Percentiles rank a stretch among this genome's conserved stretches.
These are phyloP conservation scores for Strobilomyces dryophilus DNA, from an alignment of 768 basidiomycete species.

Conservation along the genomic window DNA sequence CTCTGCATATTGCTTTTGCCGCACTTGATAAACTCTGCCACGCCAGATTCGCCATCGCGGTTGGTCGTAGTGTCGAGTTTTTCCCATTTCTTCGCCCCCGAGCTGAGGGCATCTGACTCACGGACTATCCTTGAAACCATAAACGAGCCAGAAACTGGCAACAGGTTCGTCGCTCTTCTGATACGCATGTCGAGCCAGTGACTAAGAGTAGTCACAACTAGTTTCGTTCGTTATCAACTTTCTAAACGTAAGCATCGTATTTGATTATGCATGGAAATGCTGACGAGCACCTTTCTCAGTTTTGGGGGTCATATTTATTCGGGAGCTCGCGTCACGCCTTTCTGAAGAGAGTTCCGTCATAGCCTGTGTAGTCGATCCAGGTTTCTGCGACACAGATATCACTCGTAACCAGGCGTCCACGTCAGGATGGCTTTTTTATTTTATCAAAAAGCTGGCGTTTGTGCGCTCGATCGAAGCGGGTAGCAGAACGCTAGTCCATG, in stretches of 20 bases:
- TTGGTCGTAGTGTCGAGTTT: constrained; percentile 32
- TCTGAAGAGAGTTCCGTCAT: constrained; percentile 19
- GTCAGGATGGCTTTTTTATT: not conserved
- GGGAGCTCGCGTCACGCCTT: constrained; percentile 30
- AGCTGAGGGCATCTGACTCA: constrained; percentile 1
- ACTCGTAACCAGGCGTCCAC: constrained; percentile 6
- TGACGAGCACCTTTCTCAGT: constrained; percentile 16
- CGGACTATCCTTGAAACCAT: constrained; percentile 24
- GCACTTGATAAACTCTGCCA: constrained; percentile 24
- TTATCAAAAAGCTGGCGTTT: constrained; percentile 10
- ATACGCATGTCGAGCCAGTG: not conserved
- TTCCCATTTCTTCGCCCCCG: constrained; percentile 17
- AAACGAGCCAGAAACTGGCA: constrained; percentile 21
- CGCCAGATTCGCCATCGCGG: constrained; percentile 21
- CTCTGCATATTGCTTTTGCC: constrained; percentile 34
- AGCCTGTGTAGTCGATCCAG: constrained; percentile 29
- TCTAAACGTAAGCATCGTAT: constrained; percentile 21
- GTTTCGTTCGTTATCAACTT: constrained; percentile 17
- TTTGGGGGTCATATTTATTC: constrained; percentile 31
- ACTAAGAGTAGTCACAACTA: not conserved
- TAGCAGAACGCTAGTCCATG: constrained; percentile 32
- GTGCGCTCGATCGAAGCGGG: constrained; percentile 33
- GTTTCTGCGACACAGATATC: constrained; percentile 32
- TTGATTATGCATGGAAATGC: not conserved
- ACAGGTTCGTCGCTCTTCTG: constrained; percentile 11